Evolutionary conservation across 2,329 filamentous ascomycete genomes (phyloP), one percentile per base, ranked within the genome.

Genomic region (Teratosphaeria epicoccoides): DNA sequence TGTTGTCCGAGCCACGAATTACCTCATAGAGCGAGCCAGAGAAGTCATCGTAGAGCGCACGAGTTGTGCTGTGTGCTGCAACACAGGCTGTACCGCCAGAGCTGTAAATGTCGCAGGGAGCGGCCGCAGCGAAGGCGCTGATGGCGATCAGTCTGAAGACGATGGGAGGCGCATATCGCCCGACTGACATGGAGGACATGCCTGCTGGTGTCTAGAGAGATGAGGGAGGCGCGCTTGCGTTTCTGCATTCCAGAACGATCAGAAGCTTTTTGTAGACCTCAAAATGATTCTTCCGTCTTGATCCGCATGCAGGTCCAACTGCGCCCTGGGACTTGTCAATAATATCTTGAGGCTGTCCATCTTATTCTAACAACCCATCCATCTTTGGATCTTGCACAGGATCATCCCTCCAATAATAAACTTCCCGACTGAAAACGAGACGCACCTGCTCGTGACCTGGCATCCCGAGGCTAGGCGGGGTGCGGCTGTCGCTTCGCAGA

Each of bases 1-100:
- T 59, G 43, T 68, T 60, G 61, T 79, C 72, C 4, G 79, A 82
- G 48, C 69, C 75, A 46, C 81, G 79, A 52, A 71, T 71, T 2
- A 84, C 73, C 57, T 84, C 78, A 65, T 84, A 83, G 2, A 83
- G 75, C 0, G 75, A 47, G 3, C 77, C 77, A 4, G 46, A 69
- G 67, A 68, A 84, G 48, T 70, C 58, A 57, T 66, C 73, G 66
- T 82, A 83, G 7, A 84, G 64, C 17, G 80, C 78, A 3, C 81
- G 77, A 52, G 80, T 83, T 23, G 80, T 83, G 63, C 77, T 77
- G 62, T 84, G 80, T 0, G 81, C 81, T 0, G 81, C 81, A 12
- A 83, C 67, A 58, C 81, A 84, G 20, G 80, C 78, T 1, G 79
- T 82, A 49, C 73, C 73, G 0, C 78, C 80, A 0, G 72, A 69